Evolutionary conservation across 176 grass and related monocot genomes (phyloP).

Genomic region (Rhipidocladum racemiflorum): DNA sequence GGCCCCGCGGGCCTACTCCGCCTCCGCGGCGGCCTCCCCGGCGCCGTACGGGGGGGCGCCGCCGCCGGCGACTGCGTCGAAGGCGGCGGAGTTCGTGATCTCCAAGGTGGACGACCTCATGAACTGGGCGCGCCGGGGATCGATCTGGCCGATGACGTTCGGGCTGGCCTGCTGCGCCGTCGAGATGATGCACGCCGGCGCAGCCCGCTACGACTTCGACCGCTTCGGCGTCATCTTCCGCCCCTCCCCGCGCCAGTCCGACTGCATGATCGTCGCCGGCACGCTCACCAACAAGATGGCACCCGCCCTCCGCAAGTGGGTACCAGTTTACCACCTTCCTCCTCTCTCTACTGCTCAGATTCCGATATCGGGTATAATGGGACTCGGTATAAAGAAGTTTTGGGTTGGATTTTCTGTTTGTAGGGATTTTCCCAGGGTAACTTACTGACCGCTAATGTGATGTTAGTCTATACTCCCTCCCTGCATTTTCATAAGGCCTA

Average conservation of each 20-base stretch:
- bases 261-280: conserved; percentile 95
- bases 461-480: too few species aligned
- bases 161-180: conserved; percentile 93
- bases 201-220: conserved; percentile 88
- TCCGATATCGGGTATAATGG: neutral
- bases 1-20: conserved; percentile 51
- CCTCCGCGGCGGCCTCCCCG: conserved; percentile 39
- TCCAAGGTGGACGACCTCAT: conserved; percentile 95
- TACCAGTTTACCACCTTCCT: neutral
- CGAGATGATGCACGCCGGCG: conserved; percentile 95
- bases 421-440: neutral
- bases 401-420: neutral
- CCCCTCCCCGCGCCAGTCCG: conserved; percentile 84
- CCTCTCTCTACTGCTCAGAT: neutral
- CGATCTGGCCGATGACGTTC: conserved; percentile 96
- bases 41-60: conserved; percentile 33
- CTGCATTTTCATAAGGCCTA: too few species aligned
- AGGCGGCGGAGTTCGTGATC: conserved; percentile 85
- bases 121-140: conserved; percentile 81
- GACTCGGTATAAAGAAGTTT: neutral
- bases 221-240: conserved; percentile 96
- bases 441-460: neutral
- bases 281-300: conserved; percentile 98
- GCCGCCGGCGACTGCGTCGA: conserved; percentile 52
- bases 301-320: conserved; percentile 84